Percentiles rank a stretch among this genome's conserved stretches.
Evolutionary conservation across 768 basidiomycete species (phyloP).

Genomic region (Kwoniella heveanensis): DNA sequence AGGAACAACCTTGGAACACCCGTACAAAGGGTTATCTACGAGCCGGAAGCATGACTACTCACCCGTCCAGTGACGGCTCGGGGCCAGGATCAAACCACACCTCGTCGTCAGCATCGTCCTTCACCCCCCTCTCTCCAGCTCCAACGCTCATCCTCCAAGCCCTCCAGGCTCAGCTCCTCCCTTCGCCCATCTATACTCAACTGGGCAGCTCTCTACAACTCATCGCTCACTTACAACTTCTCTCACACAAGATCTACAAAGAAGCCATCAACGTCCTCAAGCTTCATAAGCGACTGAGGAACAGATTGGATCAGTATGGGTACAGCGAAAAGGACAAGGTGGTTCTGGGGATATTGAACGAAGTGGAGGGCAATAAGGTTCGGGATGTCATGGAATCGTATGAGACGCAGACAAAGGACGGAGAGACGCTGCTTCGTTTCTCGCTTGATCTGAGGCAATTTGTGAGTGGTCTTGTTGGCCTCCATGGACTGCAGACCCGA

Average conservation of each 20-base stretch:
- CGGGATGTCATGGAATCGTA: background rate
- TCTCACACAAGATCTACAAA: slow-evolving; percentile 7
- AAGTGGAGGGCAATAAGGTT: slow-evolving; percentile 21
- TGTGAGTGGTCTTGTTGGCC: slow-evolving; percentile 28
- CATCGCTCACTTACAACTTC: slow-evolving; percentile 35
- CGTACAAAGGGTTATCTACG: too few species aligned
- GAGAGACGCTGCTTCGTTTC: slow-evolving; percentile 27
- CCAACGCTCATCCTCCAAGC: slow-evolving; percentile 22
- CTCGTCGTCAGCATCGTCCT: background rate
- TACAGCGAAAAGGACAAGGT: background rate
- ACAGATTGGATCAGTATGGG: slow-evolving; percentile 3
- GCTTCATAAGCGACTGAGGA: slow-evolving; percentile 9
- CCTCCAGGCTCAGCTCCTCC: slow-evolving; percentile 18
- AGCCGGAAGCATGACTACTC: background rate
- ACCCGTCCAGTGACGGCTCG: background rate
- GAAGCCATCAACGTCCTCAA: slow-evolving; percentile 23
- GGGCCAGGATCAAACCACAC: background rate
- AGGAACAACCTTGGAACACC: too few species aligned
- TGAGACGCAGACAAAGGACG: slow-evolving; percentile 1
- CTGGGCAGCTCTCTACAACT: slow-evolving; percentile 25
- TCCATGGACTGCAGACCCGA: too few species aligned
- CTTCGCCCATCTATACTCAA: slow-evolving; percentile 10
- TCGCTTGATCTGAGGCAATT: slow-evolving; percentile 26
- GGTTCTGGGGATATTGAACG: slow-evolving; percentile 13
- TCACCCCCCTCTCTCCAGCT: background rate